Conservation (phyloP, 23 red algal species). For the Gracilaria domingensis region DNA sequence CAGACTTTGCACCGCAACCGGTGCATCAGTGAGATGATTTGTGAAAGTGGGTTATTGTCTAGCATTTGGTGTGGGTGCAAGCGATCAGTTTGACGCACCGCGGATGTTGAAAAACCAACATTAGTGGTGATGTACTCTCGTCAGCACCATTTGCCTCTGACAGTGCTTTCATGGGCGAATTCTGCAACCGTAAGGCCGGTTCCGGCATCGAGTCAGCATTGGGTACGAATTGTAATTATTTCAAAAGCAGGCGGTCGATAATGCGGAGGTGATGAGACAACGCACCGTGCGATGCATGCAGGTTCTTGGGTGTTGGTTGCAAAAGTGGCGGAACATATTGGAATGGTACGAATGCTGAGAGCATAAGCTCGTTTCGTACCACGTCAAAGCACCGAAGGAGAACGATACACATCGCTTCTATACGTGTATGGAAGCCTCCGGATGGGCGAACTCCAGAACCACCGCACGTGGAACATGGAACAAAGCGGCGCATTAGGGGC, state of each 20-base stretch:
- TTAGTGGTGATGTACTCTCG: too few species aligned
- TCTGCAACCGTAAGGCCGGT: slow-evolving; percentile 75
- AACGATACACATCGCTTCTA: background rate
- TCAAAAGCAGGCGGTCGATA: background rate
- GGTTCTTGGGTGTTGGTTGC: too few species aligned
- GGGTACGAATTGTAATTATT: slow-evolving; percentile 80
- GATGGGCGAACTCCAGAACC: too few species aligned
- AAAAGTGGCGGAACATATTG: background rate
- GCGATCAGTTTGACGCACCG: slow-evolving; percentile 24
- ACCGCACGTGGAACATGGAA: too few species aligned
- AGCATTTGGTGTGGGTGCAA: slow-evolving; percentile 76
- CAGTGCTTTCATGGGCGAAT: slow-evolving; percentile 75
- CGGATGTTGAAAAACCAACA: slow-evolving; percentile 57
- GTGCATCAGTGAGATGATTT: slow-evolving; percentile 88
- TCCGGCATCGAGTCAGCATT: slow-evolving; percentile 72
- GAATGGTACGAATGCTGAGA: background rate
- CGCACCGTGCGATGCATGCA: background rate
- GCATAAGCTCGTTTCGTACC: slow-evolving; percentile 20
- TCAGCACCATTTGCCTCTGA: slow-evolving; percentile 74
- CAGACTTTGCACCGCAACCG: slow-evolving; percentile 60
- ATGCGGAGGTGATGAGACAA: background rate
- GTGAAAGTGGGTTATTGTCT: slow-evolving; percentile 77
- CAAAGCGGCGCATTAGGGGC: too few species aligned
- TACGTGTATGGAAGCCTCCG: background rate
- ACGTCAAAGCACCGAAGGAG: slow-evolving; percentile 31